These are phyloP conservation scores for Fraxinus excelsior DNA, from an alignment of 257 asterid genomes.

Conservation along the genomic window DNA sequence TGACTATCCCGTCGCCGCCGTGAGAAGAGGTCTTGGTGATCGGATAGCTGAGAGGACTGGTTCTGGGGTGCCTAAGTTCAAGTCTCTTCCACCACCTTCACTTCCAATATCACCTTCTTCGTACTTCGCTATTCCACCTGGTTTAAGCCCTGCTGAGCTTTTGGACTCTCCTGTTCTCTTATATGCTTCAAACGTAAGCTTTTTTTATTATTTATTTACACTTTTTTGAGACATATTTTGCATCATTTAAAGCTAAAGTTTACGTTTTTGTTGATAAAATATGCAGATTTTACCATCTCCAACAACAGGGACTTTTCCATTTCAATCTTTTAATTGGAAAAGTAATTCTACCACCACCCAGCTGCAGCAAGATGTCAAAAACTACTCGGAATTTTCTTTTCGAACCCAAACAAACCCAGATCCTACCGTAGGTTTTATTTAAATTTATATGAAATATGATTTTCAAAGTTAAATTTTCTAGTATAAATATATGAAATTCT, in stretches of 20 bases:
- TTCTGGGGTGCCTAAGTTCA: conserved; percentile 75
- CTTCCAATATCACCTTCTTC: conserved; percentile 80
- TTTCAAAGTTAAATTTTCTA: background rate
- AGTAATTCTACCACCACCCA: conserved; percentile 27
- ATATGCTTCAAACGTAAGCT: conserved; percentile 53
- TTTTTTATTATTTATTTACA: background rate
- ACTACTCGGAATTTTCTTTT: conserved; percentile 62
- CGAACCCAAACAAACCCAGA: conserved; percentile 41
- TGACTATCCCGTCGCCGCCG: conserved; percentile 32
- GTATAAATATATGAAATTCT: background rate
- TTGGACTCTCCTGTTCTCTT: conserved; percentile 85
- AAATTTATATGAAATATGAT: background rate
- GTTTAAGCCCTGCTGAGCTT: conserved; percentile 77
- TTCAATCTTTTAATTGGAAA: conserved; percentile 56
- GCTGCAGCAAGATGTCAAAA: conserved; percentile 39
- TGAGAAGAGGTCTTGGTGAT: conserved; percentile 47
- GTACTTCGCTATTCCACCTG: conserved; percentile 78
- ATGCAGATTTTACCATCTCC: conserved; percentile 89
- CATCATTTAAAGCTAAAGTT: background rate
- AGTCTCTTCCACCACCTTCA: conserved; percentile 81
- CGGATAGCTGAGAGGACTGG: conserved; percentile 69
- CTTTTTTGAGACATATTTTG: background rate
- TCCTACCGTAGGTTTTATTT: conserved; percentile 21
- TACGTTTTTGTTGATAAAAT: background rate
- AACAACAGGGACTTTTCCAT: conserved; percentile 74